phyloP scores from a whole-genome alignment of 1,284 basidiomycete species.

The Coniferiporia weirii region DNA sequence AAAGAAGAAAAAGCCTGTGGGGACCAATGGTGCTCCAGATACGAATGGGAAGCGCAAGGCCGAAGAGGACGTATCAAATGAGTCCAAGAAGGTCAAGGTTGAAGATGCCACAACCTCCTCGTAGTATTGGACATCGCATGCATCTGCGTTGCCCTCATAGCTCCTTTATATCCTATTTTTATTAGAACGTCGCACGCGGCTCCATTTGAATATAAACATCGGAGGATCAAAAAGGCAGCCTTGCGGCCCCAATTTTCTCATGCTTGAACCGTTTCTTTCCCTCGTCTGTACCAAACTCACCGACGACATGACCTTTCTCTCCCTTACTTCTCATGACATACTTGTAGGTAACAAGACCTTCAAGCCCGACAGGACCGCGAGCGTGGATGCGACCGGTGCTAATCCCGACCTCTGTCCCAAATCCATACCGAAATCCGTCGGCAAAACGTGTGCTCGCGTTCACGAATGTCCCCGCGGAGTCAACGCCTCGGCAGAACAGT shows the following conservation, averaged over 20 bases:
- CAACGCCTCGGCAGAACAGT: slow-evolving; percentile 82
- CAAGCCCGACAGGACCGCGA: slow-evolving; percentile 92
- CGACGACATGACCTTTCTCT: slow-evolving; percentile 70
- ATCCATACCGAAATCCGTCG: slow-evolving; percentile 95
- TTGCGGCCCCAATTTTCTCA: slow-evolving; percentile 41
- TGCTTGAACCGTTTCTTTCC: slow-evolving; percentile 80
- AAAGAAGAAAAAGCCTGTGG: slow-evolving; percentile 72
- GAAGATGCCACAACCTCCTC: slow-evolving; percentile 30
- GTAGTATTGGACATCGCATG: not conserved
- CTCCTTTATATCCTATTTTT: slow-evolving; percentile 7
- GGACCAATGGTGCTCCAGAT: slow-evolving; percentile 19
- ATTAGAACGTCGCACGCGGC: slow-evolving; percentile 1
- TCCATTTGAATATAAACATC: not conserved
- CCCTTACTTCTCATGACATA: slow-evolving; percentile 80
- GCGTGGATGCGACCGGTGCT: slow-evolving; percentile 96
- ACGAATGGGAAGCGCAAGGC: slow-evolving; percentile 58
- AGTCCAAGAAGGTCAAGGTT: slow-evolving; percentile 66
- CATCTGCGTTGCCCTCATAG: not conserved
- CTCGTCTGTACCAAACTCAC: slow-evolving; percentile 70
- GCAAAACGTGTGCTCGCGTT: slow-evolving; percentile 96
- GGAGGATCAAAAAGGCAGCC: slow-evolving; percentile 41
- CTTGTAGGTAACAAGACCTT: slow-evolving; percentile 94
- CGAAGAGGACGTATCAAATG: slow-evolving; percentile 45
- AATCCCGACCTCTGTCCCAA: slow-evolving; percentile 98
- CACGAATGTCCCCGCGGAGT: slow-evolving; percentile 89